Conservation (phyloP, 495 filamentous ascomycete species). For the Penicillium ochrochloron region DNA sequence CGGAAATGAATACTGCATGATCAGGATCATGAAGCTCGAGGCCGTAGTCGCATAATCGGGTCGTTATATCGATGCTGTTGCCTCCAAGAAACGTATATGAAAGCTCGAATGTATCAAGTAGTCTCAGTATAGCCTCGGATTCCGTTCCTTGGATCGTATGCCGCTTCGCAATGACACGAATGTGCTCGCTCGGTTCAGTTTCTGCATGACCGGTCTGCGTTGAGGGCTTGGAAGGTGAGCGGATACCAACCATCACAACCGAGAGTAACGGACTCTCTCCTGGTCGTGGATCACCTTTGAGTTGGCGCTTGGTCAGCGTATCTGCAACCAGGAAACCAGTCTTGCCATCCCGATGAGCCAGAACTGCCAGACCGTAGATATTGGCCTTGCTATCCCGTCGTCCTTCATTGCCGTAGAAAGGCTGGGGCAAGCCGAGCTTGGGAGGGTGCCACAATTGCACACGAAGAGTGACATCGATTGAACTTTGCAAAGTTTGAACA, state of each 20-base stretch:
- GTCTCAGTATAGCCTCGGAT: background rate
- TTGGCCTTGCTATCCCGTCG: conserved; percentile 17
- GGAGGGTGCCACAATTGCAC: conserved; percentile 10
- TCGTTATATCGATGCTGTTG: conserved; percentile 5
- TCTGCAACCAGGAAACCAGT: conserved; percentile 16
- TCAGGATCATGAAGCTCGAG: conserved; percentile 22
- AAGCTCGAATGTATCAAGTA: background rate
- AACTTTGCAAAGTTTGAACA: background rate
- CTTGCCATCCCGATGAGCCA: conserved; percentile 11
- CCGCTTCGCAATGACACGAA: conserved; percentile 18
- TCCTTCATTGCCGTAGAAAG: background rate
- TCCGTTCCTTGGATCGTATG: background rate
- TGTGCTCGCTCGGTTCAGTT: background rate
- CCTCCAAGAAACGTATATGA: background rate
- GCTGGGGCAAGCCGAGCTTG: background rate
- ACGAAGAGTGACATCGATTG: background rate
- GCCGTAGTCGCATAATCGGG: conserved; percentile 10
- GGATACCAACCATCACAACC: conserved; percentile 8
- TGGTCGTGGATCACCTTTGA: conserved; percentile 5
- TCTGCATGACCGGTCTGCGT: background rate
- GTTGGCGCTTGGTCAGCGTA: conserved; percentile 13
- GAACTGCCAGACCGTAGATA: conserved; percentile 16
- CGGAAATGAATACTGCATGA: conserved; percentile 2
- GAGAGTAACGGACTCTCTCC: conserved; percentile 11
- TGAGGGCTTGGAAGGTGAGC: background rate